These are phyloP conservation scores for Xylaria castorea DNA, from an alignment of 495 filamentous ascomycete species.

Conservation along the genomic window DNA sequence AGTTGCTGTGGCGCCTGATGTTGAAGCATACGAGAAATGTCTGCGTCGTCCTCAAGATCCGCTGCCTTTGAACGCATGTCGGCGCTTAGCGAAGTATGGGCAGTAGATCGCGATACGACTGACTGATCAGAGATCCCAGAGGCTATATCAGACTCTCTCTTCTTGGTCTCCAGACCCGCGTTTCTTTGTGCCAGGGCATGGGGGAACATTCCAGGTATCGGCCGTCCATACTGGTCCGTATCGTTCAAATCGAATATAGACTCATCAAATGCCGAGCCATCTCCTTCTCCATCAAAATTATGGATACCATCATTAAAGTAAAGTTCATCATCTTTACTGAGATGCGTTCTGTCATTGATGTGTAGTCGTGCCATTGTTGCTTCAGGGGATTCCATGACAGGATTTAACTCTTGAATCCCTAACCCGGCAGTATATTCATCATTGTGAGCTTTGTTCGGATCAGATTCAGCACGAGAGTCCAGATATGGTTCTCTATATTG, in stretches of 20 bases:
- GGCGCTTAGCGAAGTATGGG: conserved; percentile 45
- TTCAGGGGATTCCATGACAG: conserved; percentile 25
- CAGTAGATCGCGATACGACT: conserved; percentile 49
- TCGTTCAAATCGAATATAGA: conserved; percentile 77
- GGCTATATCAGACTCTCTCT: conserved; percentile 48
- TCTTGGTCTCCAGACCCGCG: conserved; percentile 36
- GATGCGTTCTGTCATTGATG: conserved; percentile 29
- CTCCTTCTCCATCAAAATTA: conserved; percentile 57
- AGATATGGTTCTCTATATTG: conserved; percentile 20
- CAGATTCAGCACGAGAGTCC: conserved; percentile 8
- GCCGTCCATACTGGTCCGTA: conserved; percentile 61
- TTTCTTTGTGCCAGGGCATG: conserved; percentile 48
- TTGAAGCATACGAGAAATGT: conserved; percentile 26
- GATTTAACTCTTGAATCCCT: conserved; percentile 45
- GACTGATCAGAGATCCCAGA: conserved; percentile 48
- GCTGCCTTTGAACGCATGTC: conserved; percentile 34
- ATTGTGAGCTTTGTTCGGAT: conserved; percentile 22
- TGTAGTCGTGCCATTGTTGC: conserved; percentile 12
- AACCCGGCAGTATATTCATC: conserved; percentile 37
- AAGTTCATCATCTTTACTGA: conserved; percentile 70
- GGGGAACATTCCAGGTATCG: conserved; percentile 57
- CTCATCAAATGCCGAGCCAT: conserved; percentile 72
- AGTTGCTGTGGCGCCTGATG: conserved; percentile 31
- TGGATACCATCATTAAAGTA: conserved; percentile 79
- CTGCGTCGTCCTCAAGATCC: conserved; percentile 21